Evolutionary conservation across 179 eudicot species (phyloP), one percentile per base, ranked within the genome.

Genomic region (Drosera spatulata): DNA sequence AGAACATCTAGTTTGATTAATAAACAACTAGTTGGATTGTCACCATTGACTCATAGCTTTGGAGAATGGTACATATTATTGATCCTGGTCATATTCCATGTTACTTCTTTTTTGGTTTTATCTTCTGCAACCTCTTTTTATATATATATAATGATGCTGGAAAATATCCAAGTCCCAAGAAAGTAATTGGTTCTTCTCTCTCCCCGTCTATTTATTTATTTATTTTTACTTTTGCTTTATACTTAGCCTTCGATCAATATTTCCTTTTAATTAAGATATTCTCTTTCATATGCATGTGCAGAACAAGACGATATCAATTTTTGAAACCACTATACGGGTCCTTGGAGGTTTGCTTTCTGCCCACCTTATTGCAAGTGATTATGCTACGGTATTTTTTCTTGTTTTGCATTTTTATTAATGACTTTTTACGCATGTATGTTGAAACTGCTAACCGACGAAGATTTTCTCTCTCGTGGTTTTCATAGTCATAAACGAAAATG

Each of bases 311-410:
- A 97, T 94, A n/a, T 94, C 99, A 8, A 75, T 94, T 55, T 94
- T 94, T 69, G 99, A 94, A 77, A 94, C 99, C 53, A 86, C 93
- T 37, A 94, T 94, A 53, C 82, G 99, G 65, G 77, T 94, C 60
- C 91, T 94, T 74, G 99, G 99, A 77, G 97, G 99, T 59, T 73
- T 94, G 74, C 82, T 94, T 58, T 94, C 99, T 80, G 99, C 95
- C 71, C 99, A 94, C 82, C 95, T 94, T 69, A 80, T 94, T 78
- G 99, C 99, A 70, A 94, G 99, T 75, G 99, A 94, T 73, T 82
- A 94, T 75, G 88, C 87, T 55, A 94, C 94, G 96, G 99, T 94
- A 94, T 64, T 57, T 51, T 54, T 64, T 62, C 55, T 69, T 53
- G 43, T 72, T 49, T 68, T 60, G 55, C 50, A 44, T 12, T 45